Evolutionary conservation across 352 stramenopile genomes (phyloP), one percentile per base, ranked within the genome.

Genomic region (Phytopythium aichiense): DNA sequence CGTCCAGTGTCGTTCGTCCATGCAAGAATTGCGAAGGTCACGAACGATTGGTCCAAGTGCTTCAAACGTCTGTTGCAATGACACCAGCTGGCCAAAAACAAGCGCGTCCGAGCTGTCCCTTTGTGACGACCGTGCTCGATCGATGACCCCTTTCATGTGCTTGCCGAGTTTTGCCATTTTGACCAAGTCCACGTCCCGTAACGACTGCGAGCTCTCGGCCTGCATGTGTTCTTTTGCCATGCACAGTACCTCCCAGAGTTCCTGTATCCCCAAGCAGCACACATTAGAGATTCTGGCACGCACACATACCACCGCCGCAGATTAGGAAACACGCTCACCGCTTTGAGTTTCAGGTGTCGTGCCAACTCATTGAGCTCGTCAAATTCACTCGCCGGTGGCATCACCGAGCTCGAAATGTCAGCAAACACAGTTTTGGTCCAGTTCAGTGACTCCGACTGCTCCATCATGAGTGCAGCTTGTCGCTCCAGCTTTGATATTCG

Each of bases 1-100:
- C 2, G 65, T 79, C 83, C 83, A 92, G 58, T 92, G 83, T 7
- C 79, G 77, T 23, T 87, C 76, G 38, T 74, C 70, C 22, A 92
- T 22, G 28, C 78, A 60, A 0, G 79, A 71, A 31, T 89, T 92
- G 11, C 81, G 71, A 3, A 92, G 56, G 58, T 91, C 80, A 5
- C 76, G 77, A 40, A 92, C 77, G 0, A 91, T 73, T 0, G 79
- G 78, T 0, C 64, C 69, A 25, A 91, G 54, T 1, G 76, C 71
- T 35, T 86, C 69, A 4, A 92, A 52, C 4, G 71, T 73, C n/a
- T 50, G 49, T 60, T 87, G 77, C 2, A 75, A 60, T 12, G 64
- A 67, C 20, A 77, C 60, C 0, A 92, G 61, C 5, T 78, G 73
- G 2, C 68, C 63, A 4, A 77, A 51, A 60, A 79, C 46, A 71